Base-by-base conservation (phyloP, 176 grass and related monocot genomes). In the Rhynchospora tenuis region DNA sequence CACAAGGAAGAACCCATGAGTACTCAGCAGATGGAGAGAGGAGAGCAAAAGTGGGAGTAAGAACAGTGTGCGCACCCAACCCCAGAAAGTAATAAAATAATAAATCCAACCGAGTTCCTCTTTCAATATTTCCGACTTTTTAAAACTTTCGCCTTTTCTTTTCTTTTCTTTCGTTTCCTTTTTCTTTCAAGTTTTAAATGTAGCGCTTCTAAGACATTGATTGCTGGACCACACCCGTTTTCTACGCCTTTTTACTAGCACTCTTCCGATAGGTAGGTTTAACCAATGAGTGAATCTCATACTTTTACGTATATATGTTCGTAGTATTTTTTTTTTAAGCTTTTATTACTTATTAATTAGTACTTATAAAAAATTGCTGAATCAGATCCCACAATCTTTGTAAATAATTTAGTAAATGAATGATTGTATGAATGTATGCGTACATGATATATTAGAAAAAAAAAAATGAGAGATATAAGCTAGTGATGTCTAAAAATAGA, bases 81-180 rank as follows among this genome's bases (percentile, higher is more conserved):
- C 78, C 78, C 80, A 82, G 62, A 67, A 82, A 64, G 46, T 82
- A 82, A 43, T 64, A 82, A 82, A 82, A 46, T 61, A 77, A 60
- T 0, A 67, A 27, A 65, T 10, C 20, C 60, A 45, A 7, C 14
- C 7, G 9, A 51, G 73, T 55, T 16, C 62, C 80, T 31, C 80
- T 82, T 82, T 82, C 20, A 59, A 79, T 79, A 59, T 33, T 79
- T 59, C 75, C 75, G 26, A 61, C 78, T 81, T 81, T 78, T 45
- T 78, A 16, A 80, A 76, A 76, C 73, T 48, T 82, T 64, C 7
- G 60, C 59, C 80, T 82, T 82, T 66, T 61, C 15, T 23, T 42
- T 81, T 29, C n/a, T 14, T 70, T 64, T 7, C 11, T 8, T 51
- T 51, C 48, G 7, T 51, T 51, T 51, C 11, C 73, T 76, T 76